These are phyloP conservation scores for Hemileccinum impolitum DNA, from an alignment of 768 basidiomycete genomes.

Conservation along the genomic window DNA sequence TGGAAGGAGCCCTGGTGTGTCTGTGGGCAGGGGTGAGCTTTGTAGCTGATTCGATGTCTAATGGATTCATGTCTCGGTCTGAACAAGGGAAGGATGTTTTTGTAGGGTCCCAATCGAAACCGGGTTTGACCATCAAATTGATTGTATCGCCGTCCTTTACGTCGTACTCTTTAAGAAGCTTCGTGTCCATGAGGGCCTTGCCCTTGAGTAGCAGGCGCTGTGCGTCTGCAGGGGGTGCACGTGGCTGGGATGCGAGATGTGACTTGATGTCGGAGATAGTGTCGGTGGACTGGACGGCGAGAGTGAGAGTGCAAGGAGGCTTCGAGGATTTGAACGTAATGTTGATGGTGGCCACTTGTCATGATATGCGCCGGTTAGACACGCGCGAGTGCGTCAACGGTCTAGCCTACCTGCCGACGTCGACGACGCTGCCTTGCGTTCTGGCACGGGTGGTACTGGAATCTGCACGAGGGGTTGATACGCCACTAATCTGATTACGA, in stretches of 20 bases:
- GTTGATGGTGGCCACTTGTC: constrained; percentile 37
- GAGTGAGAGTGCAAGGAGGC: constrained; percentile 71
- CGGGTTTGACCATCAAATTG: constrained; percentile 84
- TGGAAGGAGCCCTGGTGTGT: constrained; percentile 71
- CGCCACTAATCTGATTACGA: not conserved
- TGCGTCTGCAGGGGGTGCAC: constrained; percentile 72
- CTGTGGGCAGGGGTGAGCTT: constrained; percentile 33
- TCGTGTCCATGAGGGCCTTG: constrained; percentile 85
- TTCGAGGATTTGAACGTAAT: constrained; percentile 92
- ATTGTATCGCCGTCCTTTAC: constrained; percentile 78
- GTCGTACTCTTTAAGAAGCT: constrained; percentile 88
- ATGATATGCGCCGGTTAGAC: constrained; percentile 9
- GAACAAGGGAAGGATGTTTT: constrained; percentile 29
- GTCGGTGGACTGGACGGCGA: constrained; percentile 77
- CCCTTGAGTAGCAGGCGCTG: constrained; percentile 92
- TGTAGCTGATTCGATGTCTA: constrained; percentile 21
- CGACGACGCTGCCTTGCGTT: constrained; percentile 39
- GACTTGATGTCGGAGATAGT: constrained; percentile 78
- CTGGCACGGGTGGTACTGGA: constrained; percentile 57
- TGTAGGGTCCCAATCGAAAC: constrained; percentile 60
- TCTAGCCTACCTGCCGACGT: constrained; percentile 28
- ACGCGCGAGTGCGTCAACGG: constrained; percentile 1
- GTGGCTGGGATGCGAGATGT: constrained; percentile 60
- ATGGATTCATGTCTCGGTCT: constrained; percentile 16
- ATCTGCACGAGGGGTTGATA: constrained; percentile 40